phyloP scores from a whole-genome alignment of 805 yeast species.

The Kodamaea leandrae region DNA sequence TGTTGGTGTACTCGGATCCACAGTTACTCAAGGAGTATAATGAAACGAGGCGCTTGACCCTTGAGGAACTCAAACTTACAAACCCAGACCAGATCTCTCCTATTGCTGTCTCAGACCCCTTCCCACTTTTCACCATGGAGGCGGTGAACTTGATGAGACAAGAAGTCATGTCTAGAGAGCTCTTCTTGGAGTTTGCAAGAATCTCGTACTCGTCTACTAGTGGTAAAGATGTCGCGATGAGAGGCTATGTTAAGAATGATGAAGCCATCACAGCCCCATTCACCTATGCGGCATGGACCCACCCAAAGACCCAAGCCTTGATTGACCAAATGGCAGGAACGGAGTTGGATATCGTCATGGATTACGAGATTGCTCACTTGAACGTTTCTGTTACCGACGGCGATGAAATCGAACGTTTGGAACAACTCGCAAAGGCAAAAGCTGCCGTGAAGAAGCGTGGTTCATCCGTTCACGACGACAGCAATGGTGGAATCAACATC shows the following conservation, averaged over 20 bases:
- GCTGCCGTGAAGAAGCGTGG: slow-evolving; percentile 9
- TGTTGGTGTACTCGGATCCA: slow-evolving; percentile 24
- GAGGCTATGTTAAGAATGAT: slow-evolving; percentile 48
- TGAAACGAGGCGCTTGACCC: slow-evolving; percentile 32
- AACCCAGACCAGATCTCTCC: slow-evolving; percentile 48
- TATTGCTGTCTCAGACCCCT: slow-evolving; percentile 58
- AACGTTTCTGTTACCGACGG: slow-evolving; percentile 48
- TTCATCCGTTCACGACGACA: slow-evolving; percentile 9
- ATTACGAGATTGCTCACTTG: slow-evolving; percentile 55
- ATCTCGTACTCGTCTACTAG: slow-evolving; percentile 42
- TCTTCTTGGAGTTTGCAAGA: slow-evolving; percentile 46
- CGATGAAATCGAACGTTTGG: slow-evolving; percentile 26
- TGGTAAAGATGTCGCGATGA: slow-evolving; percentile 47
- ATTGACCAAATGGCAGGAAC: slow-evolving; percentile 59
- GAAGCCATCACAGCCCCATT: slow-evolving; percentile 44
- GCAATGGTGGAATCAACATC: slow-evolving; percentile 31
- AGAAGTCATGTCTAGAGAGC: slow-evolving; percentile 49
- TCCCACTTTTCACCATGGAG: slow-evolving; percentile 59
- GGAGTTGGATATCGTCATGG: slow-evolving; percentile 53
- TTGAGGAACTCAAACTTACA: slow-evolving; percentile 50
- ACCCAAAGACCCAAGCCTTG: slow-evolving; percentile 54
- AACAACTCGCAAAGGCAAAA: slow-evolving; percentile 4
- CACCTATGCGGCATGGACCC: slow-evolving; percentile 55
- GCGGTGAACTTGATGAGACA: slow-evolving; percentile 58
- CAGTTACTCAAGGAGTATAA: slow-evolving; percentile 18